Percentiles rank a stretch among this genome's conserved stretches.
Conservation (phyloP, 148 eudicot genomes). For the Camellia lanceoleosa region DNA sequence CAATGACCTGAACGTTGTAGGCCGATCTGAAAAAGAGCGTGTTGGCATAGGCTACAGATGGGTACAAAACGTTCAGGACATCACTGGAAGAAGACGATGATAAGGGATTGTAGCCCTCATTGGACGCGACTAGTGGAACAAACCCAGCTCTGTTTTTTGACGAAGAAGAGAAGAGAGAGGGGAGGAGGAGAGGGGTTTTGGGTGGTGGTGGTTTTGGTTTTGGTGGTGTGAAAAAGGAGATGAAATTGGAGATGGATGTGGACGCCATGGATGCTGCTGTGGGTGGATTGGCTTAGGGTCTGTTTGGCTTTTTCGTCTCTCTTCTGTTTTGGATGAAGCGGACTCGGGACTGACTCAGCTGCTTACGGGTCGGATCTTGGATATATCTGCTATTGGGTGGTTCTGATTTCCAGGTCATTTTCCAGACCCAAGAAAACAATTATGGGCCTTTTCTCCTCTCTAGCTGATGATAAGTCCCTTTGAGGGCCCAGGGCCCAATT, state of each 20-base stretch:
- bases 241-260: constrained; percentile 50
- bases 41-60: constrained; percentile 54
- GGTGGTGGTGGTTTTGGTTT: constrained; percentile 35
- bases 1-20: constrained; percentile 78
- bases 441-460: too few relatives aligned
- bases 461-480: too few relatives aligned
- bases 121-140: not conserved
- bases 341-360: not conserved
- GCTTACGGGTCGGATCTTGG: not conserved
- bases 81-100: constrained; percentile 22
- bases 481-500: too few relatives aligned
- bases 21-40: constrained; percentile 54
- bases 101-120: not conserved
- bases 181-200: constrained; percentile 25
- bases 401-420: not conserved
- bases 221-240: constrained; percentile 53
- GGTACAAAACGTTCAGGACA: constrained; percentile 57
- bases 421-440: too few relatives aligned
- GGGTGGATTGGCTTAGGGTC: too few relatives aligned
- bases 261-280: constrained; percentile 35
- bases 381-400: not conserved
- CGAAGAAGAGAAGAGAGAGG: constrained; percentile 23
- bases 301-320: too few relatives aligned
- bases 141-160: constrained; percentile 8
- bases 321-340: not conserved